A percentile compares a stretch with the other conserved stretches of the same genome.
Conservation (phyloP, 2,329 filamentous ascomycete genomes). For the Colletotrichum noveboracense region DNA sequence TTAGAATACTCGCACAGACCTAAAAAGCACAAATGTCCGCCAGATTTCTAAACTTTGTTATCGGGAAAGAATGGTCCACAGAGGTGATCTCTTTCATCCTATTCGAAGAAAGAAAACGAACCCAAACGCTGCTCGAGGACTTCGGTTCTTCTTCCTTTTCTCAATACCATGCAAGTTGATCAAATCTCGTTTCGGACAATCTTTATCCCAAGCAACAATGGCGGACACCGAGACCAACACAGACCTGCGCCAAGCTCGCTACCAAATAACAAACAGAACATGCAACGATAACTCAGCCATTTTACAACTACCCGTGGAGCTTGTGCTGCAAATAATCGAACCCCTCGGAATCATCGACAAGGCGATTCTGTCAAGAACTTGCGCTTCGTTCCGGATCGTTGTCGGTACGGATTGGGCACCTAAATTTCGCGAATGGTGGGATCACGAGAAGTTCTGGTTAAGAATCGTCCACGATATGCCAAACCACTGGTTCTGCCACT, state of each 20-base stretch:
- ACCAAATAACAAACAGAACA: neutral
- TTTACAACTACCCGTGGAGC: neutral
- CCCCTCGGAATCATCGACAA: neutral
- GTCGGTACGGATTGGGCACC: neutral
- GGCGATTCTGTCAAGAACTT: neutral
- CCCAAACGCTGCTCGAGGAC: rapidly evolving
- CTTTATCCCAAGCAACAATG: neutral
- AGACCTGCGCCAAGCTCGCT: neutral
- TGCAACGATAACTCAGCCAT: neutral
- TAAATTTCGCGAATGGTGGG: rapidly evolving
- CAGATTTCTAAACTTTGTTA: neutral
- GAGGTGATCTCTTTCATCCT: neutral
- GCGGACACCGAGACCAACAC: neutral
- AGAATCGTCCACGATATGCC: neutral
- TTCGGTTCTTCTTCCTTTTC: neutral
- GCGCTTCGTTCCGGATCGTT: neutral
- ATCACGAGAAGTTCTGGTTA: rapidly evolving
- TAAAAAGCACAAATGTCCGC: neutral
- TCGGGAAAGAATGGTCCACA: neutral
- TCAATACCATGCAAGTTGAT: neutral
- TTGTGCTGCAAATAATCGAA: neutral
- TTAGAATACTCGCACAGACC: neutral
- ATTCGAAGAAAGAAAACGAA: neutral
- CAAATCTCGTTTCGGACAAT: neutral
- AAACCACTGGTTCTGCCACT: neutral